Evolutionary conservation across 441 rosid species (phyloP).

Genomic region (Populus hybrid): DNA sequence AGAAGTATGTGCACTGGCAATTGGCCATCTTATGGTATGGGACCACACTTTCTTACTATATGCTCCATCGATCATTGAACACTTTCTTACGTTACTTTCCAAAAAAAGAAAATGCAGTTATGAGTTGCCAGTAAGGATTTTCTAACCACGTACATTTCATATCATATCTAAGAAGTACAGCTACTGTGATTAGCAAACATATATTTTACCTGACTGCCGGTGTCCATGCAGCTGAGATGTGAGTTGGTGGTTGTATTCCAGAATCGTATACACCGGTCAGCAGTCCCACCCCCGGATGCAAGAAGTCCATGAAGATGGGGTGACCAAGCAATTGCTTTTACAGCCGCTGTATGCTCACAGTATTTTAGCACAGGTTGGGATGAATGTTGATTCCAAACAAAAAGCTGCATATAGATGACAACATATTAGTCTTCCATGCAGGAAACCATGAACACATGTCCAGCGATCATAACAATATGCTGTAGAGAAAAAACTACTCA

Average conservation of each 20-base stretch:
- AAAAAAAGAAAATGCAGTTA: background rate
- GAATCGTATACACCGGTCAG: conserved; percentile 90
- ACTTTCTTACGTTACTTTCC: background rate
- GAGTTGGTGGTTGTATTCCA: conserved; percentile 97
- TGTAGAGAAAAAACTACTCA: conserved; percentile 26
- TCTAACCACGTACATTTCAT: background rate
- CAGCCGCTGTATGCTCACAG: conserved; percentile 95
- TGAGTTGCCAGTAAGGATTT: background rate
- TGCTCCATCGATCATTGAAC: background rate
- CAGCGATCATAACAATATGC: background rate
- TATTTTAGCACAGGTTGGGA: conserved; percentile 80
- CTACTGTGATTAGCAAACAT: background rate
- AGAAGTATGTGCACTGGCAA: background rate
- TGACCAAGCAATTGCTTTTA: conserved; percentile 98
- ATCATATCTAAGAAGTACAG: background rate
- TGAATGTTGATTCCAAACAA: conserved; percentile 96
- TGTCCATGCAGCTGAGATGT: conserved; percentile 84
- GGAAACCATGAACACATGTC: conserved; percentile 1
- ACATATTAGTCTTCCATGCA: background rate
- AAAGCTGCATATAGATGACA: conserved; percentile 54
- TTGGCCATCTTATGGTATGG: background rate
- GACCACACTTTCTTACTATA: background rate
- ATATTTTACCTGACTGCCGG: conserved; percentile 77
- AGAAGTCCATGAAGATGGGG: conserved; percentile 98
- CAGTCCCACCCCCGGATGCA: conserved; percentile 98